A percentile compares a stretch with the other conserved stretches of the same genome.
phyloP scores from a whole-genome alignment of 768 basidiomycete genomes.

The Hericium rajendrae region DNA sequence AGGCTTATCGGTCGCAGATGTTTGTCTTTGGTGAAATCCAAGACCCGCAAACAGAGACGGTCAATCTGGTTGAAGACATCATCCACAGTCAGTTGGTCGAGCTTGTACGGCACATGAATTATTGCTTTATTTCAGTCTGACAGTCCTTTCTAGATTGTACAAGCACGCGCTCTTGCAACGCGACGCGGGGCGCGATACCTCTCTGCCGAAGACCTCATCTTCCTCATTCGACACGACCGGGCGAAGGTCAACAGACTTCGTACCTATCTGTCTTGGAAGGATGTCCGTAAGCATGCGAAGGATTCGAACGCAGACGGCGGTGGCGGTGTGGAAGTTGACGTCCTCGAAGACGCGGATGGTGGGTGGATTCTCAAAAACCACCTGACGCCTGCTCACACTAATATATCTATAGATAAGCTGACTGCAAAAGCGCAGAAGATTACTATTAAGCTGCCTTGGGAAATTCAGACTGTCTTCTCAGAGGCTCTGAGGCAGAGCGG shows the following conservation, averaged over 20 bases:
- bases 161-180: constrained; percentile 76
- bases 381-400: background rate
- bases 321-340: constrained; percentile 75
- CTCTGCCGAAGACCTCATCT: constrained; percentile 91
- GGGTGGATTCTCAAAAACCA: constrained; percentile 10
- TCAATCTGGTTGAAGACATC: constrained; percentile 92
- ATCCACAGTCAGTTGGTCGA: constrained; percentile 86
- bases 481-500: constrained; percentile 49
- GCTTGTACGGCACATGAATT: constrained; percentile 39
- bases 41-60: constrained; percentile 79
- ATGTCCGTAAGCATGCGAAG: constrained; percentile 91
- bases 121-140: background rate
- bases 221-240: constrained; percentile 88
- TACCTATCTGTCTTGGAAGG: constrained; percentile 95
- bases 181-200: constrained; percentile 80
- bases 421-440: constrained; percentile 84
- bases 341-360: constrained; percentile 78
- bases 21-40: constrained; percentile 96
- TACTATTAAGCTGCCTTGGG: constrained; percentile 94
- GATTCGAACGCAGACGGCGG: constrained; percentile 79
- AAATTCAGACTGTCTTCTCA: constrained; percentile 83
- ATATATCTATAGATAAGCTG: constrained; percentile 49
- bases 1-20: constrained; percentile 44
- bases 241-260: constrained; percentile 89
- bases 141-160: constrained; percentile 54